Conservation (phyloP, 345 rosid genomes). For the Acer campestre region DNA sequence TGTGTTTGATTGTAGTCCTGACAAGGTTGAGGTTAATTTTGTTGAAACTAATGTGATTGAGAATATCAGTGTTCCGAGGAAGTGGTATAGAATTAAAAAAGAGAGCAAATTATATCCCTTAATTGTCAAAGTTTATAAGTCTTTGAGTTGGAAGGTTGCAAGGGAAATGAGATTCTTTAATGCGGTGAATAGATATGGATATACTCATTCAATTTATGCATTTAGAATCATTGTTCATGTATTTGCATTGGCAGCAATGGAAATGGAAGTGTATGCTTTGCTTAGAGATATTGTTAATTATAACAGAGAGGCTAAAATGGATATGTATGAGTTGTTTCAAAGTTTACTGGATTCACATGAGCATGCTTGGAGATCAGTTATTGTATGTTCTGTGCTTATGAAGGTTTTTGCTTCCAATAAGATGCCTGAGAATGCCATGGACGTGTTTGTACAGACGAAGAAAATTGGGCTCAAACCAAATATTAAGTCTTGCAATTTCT, state of each 20-base stretch:
- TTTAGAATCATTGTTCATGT: conserved; percentile 38
- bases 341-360: conserved; percentile 35
- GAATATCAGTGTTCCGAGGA: not conserved
- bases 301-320: conserved; percentile 29
- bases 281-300: conserved; percentile 43
- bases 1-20: conserved; percentile 27
- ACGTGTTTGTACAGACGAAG: conserved; percentile 33
- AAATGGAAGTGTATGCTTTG: conserved; percentile 42
- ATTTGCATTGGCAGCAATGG: conserved; percentile 36
- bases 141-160: conserved; percentile 46
- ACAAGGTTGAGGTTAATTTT: not conserved
- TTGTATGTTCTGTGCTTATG: conserved; percentile 41
- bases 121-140: conserved; percentile 43
- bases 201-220: conserved; percentile 31
- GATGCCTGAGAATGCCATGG: conserved; percentile 44
- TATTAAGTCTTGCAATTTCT: conserved; percentile 53
- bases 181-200: conserved; percentile 32
- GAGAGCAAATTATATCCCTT: conserved; percentile 24
- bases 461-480: conserved; percentile 34
- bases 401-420: conserved; percentile 54
- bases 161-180: conserved; percentile 29
- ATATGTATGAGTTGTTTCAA: conserved; percentile 37
- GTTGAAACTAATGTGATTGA: conserved; percentile 10
- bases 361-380: conserved; percentile 20
- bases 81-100: not conserved